A percentile compares a stretch with the other conserved stretches of the same genome.
phyloP scores from a whole-genome alignment of 2,329 filamentous ascomycete species.

The Exophiala sp. region DNA sequence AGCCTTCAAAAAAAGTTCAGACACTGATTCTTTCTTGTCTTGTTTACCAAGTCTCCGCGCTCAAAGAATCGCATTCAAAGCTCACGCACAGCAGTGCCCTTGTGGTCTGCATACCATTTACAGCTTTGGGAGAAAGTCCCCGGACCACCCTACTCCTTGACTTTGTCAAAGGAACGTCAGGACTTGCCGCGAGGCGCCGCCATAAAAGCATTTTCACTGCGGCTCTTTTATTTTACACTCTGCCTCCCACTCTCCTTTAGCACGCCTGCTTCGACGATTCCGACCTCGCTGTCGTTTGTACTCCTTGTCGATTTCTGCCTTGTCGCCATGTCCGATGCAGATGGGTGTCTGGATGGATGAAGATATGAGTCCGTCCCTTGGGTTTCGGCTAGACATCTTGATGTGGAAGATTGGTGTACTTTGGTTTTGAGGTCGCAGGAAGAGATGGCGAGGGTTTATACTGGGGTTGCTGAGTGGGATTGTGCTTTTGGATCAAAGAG shows the following conservation, averaged over 20 bases:
- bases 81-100: constrained; percentile 73
- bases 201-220: constrained; percentile 89
- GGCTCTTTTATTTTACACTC: constrained; percentile 54
- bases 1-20: neutral
- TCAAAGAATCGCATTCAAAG: constrained; percentile 99
- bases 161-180: constrained; percentile 39
- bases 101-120: constrained; percentile 32
- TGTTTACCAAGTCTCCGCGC: constrained; percentile 62
- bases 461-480: constrained; percentile 13
- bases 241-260: constrained; percentile 50
- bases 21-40: constrained; percentile 2
- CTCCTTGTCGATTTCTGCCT: constrained; percentile 40
- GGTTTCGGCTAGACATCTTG: constrained; percentile 18
- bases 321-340: constrained; percentile 30
- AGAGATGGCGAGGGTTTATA: constrained; percentile 40
- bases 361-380: constrained; percentile 74
- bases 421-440: constrained; percentile 41
- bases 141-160: constrained; percentile 68
- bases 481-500: constrained; percentile 6
- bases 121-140: constrained; percentile 99
- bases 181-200: constrained; percentile 95
- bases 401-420: constrained; percentile 29
- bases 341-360: constrained; percentile 62
- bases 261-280: constrained; percentile 40
- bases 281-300: constrained; percentile 49